Evolutionary conservation across 768 basidiomycete species (phyloP).

Genomic region (Udeniomyces megalosporus): DNA sequence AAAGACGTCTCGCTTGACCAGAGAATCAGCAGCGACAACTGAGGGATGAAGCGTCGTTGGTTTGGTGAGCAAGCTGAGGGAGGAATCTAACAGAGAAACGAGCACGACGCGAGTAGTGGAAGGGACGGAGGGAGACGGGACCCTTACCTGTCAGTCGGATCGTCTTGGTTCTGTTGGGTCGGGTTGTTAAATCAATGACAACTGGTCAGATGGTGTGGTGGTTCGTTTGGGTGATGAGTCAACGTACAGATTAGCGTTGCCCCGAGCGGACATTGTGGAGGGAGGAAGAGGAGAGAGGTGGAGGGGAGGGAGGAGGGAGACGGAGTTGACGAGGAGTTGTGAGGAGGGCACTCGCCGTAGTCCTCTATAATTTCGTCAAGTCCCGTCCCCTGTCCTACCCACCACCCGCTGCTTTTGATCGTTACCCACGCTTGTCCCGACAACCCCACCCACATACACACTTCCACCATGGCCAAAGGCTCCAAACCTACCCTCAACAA

Average conservation of each 20-base stretch:
- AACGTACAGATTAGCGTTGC: background rate
- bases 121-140: background rate
- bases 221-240: background rate
- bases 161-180: slow-evolving; percentile 16
- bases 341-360: no score
- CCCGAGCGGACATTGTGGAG: slow-evolving; percentile 2
- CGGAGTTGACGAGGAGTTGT: background rate
- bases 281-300: background rate
- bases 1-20: slow-evolving; percentile 76
- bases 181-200: no score
- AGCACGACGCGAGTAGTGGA: background rate
- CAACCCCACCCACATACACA: background rate
- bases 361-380: no score
- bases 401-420: background rate
- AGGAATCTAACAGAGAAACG: background rate
- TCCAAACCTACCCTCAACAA: background rate
- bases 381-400: background rate
- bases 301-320: background rate
- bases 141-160: slow-evolving; percentile 15
- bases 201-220: no score
- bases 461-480: background rate
- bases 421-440: background rate
- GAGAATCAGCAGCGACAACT: slow-evolving; percentile 91
- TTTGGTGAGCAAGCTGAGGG: no score
- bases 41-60: background rate